Evolutionary conservation across 345 rosid species (phyloP), one percentile per base, ranked within the genome.

Genomic region (Lumnitzera littorea): DNA sequence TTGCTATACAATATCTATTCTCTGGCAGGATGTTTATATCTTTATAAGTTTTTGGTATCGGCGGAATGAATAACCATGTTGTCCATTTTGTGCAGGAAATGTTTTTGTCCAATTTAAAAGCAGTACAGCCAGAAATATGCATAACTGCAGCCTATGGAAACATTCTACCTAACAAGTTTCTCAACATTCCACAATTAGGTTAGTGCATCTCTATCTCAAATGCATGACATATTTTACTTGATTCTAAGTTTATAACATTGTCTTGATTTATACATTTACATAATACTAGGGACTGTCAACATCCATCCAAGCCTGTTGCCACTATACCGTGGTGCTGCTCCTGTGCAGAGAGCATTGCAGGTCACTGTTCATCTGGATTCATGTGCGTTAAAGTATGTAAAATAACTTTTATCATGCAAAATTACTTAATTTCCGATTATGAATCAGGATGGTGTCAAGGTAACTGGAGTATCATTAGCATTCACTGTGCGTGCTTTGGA

Each of bases 131-230:
- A 43, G 89, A 90, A 66, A 86, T 94, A 74, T 94, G 97, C 72
- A 58, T 90, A 56, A 90, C 95, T n/a, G 92, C 96, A 36, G 97
- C 99, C 46, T 90, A 94, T 77, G 99, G 97, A 61, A 94, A 90
- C 67, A 90, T 94, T 46, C 78, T 94, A 70, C 97, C 96, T 4
- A 76, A 78, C 54, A 86, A 83, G 75, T 94, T 94, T 70, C 95
- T 94, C 62, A 82, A 79, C 10, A 79, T 90, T 76, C 97, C 96
- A 24, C 46, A 76, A 49, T 73, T 76, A 58, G 99, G 99, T 94
- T 74, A 68, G 96, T 82, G 50, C 31, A 27, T 27, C 31, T 27
- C 54, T 41, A 49, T 41, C 48, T 63, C 57, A 10, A 56, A 56
- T 36, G 24, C 15, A 36, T 36, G 43, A 9, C 11, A 9, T 36